Evolutionary conservation across 2,329 filamentous ascomycete genomes (phyloP), one percentile per base, ranked within the genome.

Genomic region (Neofusicoccum cordaticola): DNA sequence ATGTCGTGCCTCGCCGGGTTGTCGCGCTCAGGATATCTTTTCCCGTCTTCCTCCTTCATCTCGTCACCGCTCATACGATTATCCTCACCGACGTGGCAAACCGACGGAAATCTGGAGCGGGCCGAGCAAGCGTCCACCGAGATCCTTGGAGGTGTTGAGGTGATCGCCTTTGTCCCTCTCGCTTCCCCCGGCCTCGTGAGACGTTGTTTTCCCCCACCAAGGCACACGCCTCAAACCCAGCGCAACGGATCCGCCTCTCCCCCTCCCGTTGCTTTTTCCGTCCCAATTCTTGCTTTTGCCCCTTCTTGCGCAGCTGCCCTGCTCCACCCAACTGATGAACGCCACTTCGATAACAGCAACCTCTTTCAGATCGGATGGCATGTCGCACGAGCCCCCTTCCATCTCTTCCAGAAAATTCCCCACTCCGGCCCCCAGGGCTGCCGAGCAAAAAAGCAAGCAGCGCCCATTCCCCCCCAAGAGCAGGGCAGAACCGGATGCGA

Each of bases 291-390:
- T 44, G 42, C 11, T n/a, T 42, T 57, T 34, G 9, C 39, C 9
- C 19, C 15, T 35, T 35, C 22, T 19, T 35, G 13, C n/a, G 22
- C 37, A 15, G 37, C 37, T 9, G 11, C 37, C 37, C 37, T 39
- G 37, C 13, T 11, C 37, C 37, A 3, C 37, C 37, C 37, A 39
- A 15, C 37, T 39, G 13, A 15, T 39, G 19, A 22, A 60, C 27
- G 56, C 56, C 56, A 60, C 56, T 13, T 60, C 56, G 56, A 60
- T 47, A 47, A 60, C 27, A 60, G 17, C n/a, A 47, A 4, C 56
- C 56, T 37, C 31, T 60, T 60, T 48, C 41, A 60, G 56, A 60
- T 19, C 42, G 11, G 13, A 17, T 13, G 42, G 42, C 56, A 47
- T 60, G 42, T 60, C 56, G 41, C 56, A 60, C 56, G 41, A 58